These are phyloP conservation scores for Nevesoporus exiguus DNA, from an alignment of 768 basidiomycete species.

Conservation along the genomic window DNA sequence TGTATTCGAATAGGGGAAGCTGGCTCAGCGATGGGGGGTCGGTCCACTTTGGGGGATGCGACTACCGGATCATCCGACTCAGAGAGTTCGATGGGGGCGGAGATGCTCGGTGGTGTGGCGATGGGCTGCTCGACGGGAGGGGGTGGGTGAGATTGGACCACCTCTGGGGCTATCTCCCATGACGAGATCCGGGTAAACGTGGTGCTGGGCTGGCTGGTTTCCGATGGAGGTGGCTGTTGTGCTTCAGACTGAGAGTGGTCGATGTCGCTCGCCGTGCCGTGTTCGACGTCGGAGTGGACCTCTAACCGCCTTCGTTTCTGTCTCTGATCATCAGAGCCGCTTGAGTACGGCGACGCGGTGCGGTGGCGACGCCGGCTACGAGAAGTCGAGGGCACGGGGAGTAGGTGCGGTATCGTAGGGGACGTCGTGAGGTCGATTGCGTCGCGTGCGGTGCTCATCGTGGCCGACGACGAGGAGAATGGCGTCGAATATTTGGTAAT, in stretches of 20 bases:
- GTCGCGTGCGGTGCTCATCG: conserved; percentile 17
- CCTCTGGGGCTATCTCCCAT: conserved; percentile 18
- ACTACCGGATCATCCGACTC: not conserved
- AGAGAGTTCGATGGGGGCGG: conserved; percentile 4
- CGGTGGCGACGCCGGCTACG: not conserved
- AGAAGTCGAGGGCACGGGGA: not conserved
- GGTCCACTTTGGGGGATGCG: too few species aligned
- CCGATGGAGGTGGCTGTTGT: not conserved
- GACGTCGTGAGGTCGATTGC: conserved; percentile 9
- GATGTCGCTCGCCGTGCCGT: too few species aligned
- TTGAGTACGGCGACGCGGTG: conserved; percentile 1
- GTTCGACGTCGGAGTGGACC: not conserved
- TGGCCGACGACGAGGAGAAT: conserved; percentile 14
- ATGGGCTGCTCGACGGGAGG: not conserved
- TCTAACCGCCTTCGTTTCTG: conserved; percentile 19
- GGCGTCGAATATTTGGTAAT: conserved; percentile 19
- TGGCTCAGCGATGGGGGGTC: not conserved
- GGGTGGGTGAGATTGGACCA: not conserved
- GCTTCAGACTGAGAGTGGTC: not conserved
- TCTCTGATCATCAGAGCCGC: conserved; percentile 4
- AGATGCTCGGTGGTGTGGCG: not conserved
- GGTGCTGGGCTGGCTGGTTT: too few species aligned
- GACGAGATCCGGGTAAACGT: conserved; percentile 16
- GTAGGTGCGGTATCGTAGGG: not conserved
- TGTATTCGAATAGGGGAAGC: not conserved